A percentile compares a stretch with the other conserved stretches of the same genome.
Conservation (phyloP, 1,139 yeast genomes). For the Taphrina pruni region DNA sequence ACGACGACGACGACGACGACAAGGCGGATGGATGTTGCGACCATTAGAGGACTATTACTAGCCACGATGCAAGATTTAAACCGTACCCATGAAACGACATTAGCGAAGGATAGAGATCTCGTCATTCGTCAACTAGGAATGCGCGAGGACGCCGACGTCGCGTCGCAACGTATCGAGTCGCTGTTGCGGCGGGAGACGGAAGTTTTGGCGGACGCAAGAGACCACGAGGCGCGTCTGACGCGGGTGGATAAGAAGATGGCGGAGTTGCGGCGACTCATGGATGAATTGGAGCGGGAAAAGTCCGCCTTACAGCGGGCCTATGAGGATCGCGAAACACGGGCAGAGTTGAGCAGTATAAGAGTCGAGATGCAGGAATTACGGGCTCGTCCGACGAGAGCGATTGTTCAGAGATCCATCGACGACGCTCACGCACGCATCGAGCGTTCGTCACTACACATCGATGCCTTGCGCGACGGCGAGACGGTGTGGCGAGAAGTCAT, state of each 20-base stretch:
- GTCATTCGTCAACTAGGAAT: not conserved
- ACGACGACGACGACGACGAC: too few species aligned
- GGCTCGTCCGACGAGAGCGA: not conserved
- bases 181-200: not conserved
- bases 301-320: not conserved
- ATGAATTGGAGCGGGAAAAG: not conserved
- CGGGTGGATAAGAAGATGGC: not conserved
- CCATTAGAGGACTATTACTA: not conserved
- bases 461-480: not conserved
- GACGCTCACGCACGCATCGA: not conserved
- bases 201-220: not conserved
- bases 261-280: not conserved
- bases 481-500: not conserved
- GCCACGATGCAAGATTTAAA: not conserved
- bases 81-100: not conserved
- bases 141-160: not conserved
- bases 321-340: not conserved
- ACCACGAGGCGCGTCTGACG: not conserved
- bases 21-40: not conserved
- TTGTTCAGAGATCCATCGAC: not conserved
- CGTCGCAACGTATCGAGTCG: not conserved
- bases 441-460: not conserved
- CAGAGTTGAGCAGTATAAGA: not conserved
- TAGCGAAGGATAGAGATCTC: not conserved
- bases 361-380: not conserved